Evolutionary conservation across 108 stramenopile genomes (phyloP), one percentile per base, ranked within the genome.

Genomic region (Discostella pseudostelligera): DNA sequence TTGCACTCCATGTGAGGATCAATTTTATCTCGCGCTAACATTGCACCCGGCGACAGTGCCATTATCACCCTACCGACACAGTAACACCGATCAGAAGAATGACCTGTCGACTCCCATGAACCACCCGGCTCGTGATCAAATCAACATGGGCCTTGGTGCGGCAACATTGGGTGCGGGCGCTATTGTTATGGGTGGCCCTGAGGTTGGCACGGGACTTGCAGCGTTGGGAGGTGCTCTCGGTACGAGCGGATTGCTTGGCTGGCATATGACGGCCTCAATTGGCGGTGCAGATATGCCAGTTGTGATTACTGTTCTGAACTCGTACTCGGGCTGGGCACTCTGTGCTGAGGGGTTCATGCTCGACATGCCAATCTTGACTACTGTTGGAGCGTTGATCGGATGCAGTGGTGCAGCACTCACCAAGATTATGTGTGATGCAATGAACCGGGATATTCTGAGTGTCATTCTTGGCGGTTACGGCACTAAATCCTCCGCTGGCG

Each of bases 291-390:
- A 98, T 65, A 98, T 97, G 96, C 99, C 99, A 1, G 99, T 98
- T 4, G 97, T 98, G 12, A 97, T 99, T 62, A 99, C 99, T 5
- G 91, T 99, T 32, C 84, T 99, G 22, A 99, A 99, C 83, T 89
- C 87, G 10, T 98, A 98, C 71, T 83, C 81, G 17, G 94, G 94
- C 11, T 95, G 94, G 94, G 94, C 94, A 1, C 81, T 99, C 9
- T 98, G 97, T 72, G 98, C 98, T 10, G 99, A 99, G 79, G 99
- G 99, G 26, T 97, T 99, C 82, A 97, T 99, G 93, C 83, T 99
- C 55, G 93, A 99, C 67, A 94, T 96, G 88, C 97, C 97, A 10
- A 78, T 99, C 59, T 78, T 99, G 63, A 98, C 98, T 11, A 93
- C 96, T 16, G 97, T 99, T 35, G 99, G 99, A 36, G 98, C 99